A percentile compares a stretch with the other conserved stretches of the same genome.
Conservation (phyloP, 1,284 basidiomycete species). For the Tilletia horrida region DNA sequence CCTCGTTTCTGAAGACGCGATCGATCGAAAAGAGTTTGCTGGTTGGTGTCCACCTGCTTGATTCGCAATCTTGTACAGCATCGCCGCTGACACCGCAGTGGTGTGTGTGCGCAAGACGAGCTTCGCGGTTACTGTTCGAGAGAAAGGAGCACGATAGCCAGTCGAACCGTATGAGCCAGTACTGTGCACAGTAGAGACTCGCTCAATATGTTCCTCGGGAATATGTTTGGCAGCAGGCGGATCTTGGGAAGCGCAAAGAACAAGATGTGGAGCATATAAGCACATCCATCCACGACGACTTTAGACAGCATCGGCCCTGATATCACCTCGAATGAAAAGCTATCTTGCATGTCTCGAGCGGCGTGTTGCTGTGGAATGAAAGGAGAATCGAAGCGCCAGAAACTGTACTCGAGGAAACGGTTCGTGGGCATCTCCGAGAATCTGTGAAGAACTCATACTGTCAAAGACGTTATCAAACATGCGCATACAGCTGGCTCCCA, state of each 20-base stretch:
- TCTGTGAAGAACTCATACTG: neutral
- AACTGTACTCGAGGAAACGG: conserved; percentile 93
- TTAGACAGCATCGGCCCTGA: too few relatives aligned
- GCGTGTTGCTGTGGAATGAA: conserved; percentile 99
- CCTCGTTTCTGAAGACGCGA: conserved; percentile 97
- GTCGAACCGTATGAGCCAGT: conserved; percentile 87
- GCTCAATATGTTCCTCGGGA: conserved; percentile 79
- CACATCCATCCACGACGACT: too few relatives aligned
- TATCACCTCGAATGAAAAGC: conserved; percentile 89
- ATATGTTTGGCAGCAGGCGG: conserved; percentile 74
- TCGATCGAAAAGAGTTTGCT: conserved; percentile 95
- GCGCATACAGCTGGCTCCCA: conserved; percentile 38
- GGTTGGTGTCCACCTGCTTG: conserved; percentile 78
- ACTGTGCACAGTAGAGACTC: conserved; percentile 84
- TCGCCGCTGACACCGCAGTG: conserved; percentile 87
- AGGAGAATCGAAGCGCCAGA: conserved; percentile 99
- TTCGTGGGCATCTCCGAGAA: conserved; percentile 99
- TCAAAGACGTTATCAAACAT: neutral
- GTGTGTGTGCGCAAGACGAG: conserved; percentile 95
- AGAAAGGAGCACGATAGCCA: conserved; percentile 98
- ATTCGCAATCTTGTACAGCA: conserved; percentile 76
- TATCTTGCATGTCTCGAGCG: conserved; percentile 95
- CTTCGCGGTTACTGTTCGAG: conserved; percentile 81
- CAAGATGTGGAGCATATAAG: neutral
- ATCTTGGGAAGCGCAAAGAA: conserved; percentile 60